phyloP scores from a whole-genome alignment of 805 yeast genomes.

The Wickerhamiella brachini region DNA sequence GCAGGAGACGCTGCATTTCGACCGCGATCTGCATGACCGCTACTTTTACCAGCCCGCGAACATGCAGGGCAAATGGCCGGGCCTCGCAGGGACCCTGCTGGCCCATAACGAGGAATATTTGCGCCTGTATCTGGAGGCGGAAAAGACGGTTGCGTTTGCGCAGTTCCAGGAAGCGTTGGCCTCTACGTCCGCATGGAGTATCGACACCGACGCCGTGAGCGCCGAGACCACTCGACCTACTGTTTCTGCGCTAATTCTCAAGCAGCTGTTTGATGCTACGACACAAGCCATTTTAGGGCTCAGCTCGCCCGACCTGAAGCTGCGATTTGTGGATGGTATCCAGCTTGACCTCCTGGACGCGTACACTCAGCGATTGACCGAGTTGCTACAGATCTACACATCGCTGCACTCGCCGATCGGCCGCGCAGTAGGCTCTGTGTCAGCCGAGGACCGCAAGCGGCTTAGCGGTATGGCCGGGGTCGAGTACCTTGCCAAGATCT shows the following conservation, averaged over 20 bases:
- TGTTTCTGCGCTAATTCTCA: conserved; percentile 43
- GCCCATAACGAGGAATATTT: conserved; percentile 22
- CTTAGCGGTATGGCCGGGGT: conserved; percentile 26
- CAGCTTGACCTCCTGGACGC: conserved; percentile 44
- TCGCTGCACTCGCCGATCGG: conserved; percentile 26
- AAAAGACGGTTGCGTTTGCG: conserved; percentile 19
- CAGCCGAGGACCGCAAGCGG: conserved; percentile 21
- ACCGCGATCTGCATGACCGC: conserved; percentile 31
- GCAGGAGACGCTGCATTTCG: conserved; percentile 44
- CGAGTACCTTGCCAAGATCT: conserved; percentile 30
- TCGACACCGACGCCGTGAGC: conserved; percentile 42
- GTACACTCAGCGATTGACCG: conserved; percentile 33
- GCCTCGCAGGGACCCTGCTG: conserved; percentile 26
- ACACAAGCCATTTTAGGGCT: conserved; percentile 35
- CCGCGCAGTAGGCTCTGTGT: conserved; percentile 24
- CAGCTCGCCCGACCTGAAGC: conserved; percentile 38
- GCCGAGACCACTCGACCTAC: conserved; percentile 42
- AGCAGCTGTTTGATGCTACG: conserved; percentile 42
- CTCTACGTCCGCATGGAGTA: conserved; percentile 36
- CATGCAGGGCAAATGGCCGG: conserved; percentile 29
- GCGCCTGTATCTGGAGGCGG: conserved; percentile 40
- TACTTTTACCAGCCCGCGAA: conserved; percentile 35
- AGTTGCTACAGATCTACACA: conserved; percentile 32
- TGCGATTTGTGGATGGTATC: conserved; percentile 42
- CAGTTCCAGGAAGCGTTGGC: conserved; percentile 27